Percentiles rank a stretch among this genome's conserved stretches.
These are phyloP conservation scores for Debaryomycetaceae sp. DNA, from an alignment of 1,139 yeast species.

Conservation along the genomic window DNA sequence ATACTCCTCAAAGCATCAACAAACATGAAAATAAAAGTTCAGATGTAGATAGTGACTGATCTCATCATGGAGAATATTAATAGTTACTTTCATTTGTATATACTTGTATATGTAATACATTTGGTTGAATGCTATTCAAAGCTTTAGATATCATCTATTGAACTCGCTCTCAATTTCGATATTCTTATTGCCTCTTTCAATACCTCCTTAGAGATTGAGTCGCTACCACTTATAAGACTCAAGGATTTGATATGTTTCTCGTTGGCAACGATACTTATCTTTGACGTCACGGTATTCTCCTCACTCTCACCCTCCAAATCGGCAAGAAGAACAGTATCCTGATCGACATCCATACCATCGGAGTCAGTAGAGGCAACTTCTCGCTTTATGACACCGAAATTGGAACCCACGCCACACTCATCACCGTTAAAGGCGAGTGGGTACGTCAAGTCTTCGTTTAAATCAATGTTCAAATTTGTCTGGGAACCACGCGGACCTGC, in stretches of 20 bases:
- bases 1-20: not conserved
- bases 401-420: conserved; percentile 49
- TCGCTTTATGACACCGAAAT: conserved; percentile 54
- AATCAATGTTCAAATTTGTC: conserved; percentile 27
- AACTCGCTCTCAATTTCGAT: conserved; percentile 30
- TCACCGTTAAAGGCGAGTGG: conserved; percentile 32
- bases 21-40: not conserved
- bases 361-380: conserved; percentile 33
- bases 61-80: not conserved
- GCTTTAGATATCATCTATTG: conserved; percentile 1
- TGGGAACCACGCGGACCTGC: conserved; percentile 22
- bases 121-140: not conserved
- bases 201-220: conserved; percentile 44
- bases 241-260: conserved; percentile 23
- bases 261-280: conserved; percentile 35
- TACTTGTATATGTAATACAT: conserved; percentile 1
- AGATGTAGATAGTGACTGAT: not conserved
- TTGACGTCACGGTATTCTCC: conserved; percentile 47
- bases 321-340: conserved; percentile 46
- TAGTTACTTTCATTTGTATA: not conserved
- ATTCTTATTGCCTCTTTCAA: conserved; percentile 44
- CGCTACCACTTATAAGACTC: conserved; percentile 39
- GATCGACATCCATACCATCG: conserved; percentile 18
- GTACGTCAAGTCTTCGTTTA: conserved; percentile 17
- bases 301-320: conserved; percentile 83